Conservation (phyloP, 805 yeast species). For the Citeromyces matritensis region DNA sequence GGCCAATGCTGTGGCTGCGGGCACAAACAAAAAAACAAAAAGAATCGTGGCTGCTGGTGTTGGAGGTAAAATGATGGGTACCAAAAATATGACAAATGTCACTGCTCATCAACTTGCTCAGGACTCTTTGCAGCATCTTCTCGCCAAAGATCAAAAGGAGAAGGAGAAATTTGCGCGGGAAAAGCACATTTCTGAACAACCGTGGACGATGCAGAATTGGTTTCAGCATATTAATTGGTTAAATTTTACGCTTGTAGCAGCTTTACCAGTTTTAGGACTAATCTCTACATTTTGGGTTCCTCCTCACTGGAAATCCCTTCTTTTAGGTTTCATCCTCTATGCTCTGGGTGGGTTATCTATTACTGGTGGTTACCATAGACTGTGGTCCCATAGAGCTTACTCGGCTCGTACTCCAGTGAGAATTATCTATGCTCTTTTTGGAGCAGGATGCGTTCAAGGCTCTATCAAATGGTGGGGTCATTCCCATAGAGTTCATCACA, state of each 20-base stretch:
- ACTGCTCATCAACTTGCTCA: slow-evolving; percentile 48
- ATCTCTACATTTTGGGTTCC: slow-evolving; percentile 26
- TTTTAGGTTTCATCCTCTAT: slow-evolving; percentile 36
- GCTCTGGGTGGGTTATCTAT: slow-evolving; percentile 55
- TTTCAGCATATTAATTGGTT: slow-evolving; percentile 67
- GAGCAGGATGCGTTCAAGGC: slow-evolving; percentile 76
- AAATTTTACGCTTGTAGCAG: slow-evolving; percentile 47
- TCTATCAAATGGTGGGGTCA: slow-evolving; percentile 87
- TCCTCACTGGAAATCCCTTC: slow-evolving; percentile 28
- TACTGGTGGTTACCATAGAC: slow-evolving; percentile 76
- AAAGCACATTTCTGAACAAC: slow-evolving; percentile 60
- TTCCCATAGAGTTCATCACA: slow-evolving; percentile 73
- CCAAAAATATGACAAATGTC: slow-evolving; percentile 53
- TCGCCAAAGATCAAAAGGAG: slow-evolving; percentile 27
- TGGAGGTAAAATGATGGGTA: slow-evolving; percentile 72
- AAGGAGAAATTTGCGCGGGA: slow-evolving; percentile 21
- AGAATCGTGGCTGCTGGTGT: slow-evolving; percentile 68
- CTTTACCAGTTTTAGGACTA: slow-evolving; percentile 43
- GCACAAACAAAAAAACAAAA: slow-evolving; percentile 53
- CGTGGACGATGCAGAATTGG: slow-evolving; percentile 68
- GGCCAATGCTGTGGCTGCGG: slow-evolving; percentile 73
- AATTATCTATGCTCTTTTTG: slow-evolving; percentile 57
- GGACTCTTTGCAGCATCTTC: slow-evolving; percentile 30
- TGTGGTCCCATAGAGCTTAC: slow-evolving; percentile 67
- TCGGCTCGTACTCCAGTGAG: slow-evolving; percentile 46